Percentiles rank a stretch among this genome's conserved stretches.
Conservation (phyloP, 176 grass and related monocot species). For the Aegilops speltoides region DNA sequence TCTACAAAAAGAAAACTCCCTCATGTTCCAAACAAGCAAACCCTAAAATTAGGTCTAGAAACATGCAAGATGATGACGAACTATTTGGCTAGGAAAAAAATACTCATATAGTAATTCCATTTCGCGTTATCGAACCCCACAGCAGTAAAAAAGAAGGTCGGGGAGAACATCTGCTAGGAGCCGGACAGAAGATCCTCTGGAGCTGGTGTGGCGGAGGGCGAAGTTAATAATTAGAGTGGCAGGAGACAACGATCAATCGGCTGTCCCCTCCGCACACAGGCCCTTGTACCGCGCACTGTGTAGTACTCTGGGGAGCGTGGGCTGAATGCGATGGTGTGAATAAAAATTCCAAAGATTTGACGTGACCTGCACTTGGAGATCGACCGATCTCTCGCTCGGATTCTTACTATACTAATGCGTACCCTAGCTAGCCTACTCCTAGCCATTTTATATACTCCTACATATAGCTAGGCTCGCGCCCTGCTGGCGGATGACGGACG, state of each 20-base stretch:
- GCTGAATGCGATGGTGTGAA: slow-evolving; percentile 15
- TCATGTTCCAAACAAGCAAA: too few species aligned
- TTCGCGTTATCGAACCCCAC: too few species aligned
- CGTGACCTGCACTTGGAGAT: slow-evolving; percentile 32
- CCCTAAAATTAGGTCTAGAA: too few species aligned
- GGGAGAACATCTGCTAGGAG: too few species aligned
- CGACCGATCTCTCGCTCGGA: neutral
- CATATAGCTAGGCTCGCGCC: neutral
- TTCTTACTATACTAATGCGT: slow-evolving; percentile 25
- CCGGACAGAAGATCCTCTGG: too few species aligned
- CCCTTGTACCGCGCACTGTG: neutral
- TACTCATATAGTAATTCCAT: too few species aligned
- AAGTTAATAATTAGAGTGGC: slow-evolving; percentile 50
- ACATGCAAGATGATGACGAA: too few species aligned
- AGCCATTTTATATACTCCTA: neutral
- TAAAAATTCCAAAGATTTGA: slow-evolving; percentile 38
- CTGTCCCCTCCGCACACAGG: slow-evolving; percentile 41
- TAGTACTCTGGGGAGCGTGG: slow-evolving; percentile 28
- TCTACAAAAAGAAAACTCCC: too few species aligned
- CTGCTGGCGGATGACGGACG: neutral
- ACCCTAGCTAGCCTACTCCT: neutral
- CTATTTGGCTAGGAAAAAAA: too few species aligned
- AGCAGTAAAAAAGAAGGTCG: too few species aligned
- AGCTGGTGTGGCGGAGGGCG: slow-evolving; percentile 9
- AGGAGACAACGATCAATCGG: slow-evolving; percentile 80